Percentiles rank a stretch among this genome's conserved stretches.
Conservation (phyloP, 129 eudicot species). For the Cynara cardunculus region DNA sequence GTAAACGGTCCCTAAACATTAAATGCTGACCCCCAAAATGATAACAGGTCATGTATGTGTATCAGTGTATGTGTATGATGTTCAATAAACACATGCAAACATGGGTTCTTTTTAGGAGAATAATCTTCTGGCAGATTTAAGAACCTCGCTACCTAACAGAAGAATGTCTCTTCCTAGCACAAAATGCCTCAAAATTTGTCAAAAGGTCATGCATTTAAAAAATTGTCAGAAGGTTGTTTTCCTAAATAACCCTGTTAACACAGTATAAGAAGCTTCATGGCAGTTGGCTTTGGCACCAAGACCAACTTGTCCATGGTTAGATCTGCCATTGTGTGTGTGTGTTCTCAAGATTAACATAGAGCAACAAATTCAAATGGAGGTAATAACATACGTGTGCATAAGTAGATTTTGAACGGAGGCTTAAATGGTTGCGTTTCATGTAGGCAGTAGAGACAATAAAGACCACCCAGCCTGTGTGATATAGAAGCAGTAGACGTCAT, state of each 20-base stretch:
- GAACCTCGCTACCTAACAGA: not conserved
- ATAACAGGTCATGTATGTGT: no score
- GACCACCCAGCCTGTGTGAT: slow-evolving; percentile 66
- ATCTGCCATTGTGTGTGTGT: not conserved
- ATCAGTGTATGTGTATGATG: not conserved
- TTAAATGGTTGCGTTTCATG: slow-evolving; percentile 86
- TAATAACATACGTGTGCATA: slow-evolving; percentile 59
- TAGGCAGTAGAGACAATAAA: slow-evolving; percentile 81
- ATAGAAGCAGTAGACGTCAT: slow-evolving; percentile 45
- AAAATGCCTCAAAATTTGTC: no score
- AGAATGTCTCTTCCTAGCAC: not conserved
- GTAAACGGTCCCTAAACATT: no score
- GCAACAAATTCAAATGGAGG: slow-evolving; percentile 10
- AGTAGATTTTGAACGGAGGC: slow-evolving; percentile 74
- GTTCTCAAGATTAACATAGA: not conserved
- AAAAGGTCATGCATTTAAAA: no score
- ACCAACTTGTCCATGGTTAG: no score
- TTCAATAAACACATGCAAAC: not conserved
- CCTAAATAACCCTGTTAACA: no score
- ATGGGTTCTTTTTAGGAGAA: not conserved
- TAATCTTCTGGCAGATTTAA: no score
- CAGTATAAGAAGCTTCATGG: no score
- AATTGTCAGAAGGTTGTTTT: no score
- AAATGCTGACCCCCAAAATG: no score
- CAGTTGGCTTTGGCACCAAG: no score